Base-by-base conservation (phyloP, 2,329 filamentous ascomycete genomes). In the Fonsecaea pugnacius region DNA sequence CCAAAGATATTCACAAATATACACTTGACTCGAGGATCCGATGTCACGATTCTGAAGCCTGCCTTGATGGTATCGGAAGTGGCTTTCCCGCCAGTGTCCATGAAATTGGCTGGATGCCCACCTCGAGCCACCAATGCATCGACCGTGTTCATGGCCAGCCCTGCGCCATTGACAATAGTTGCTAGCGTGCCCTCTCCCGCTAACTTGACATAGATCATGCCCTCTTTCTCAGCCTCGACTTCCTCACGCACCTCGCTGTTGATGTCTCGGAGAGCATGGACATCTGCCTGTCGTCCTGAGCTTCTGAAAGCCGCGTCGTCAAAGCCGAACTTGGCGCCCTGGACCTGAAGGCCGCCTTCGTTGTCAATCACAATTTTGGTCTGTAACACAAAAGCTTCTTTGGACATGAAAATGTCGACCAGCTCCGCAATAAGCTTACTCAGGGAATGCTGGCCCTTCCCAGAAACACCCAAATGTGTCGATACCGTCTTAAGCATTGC, bases 61-160 rank as follows among this genome's bases (percentile, higher is more conserved):
- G 86, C 86, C 73, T 89, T 88, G 70, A 96, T 91, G 0, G 92
- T 96, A 68, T 89, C 87, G 33, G 86, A 85, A 0, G 92, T 96
- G 0, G 92, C 92, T 75, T 96, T 95, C 38, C 92, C 92, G 32
- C 93, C 92, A 0, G 91, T 96, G 75, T 96, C 92, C 60, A 96
- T 83, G 75, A 96, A 96, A 72, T 96, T 96, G 10, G 91, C 87
- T 27, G 89, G 89, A 36, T 81, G 77, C 1, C 91, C 91, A 8
- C 88, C 88, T 60, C 86, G 85, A 12, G 86, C 78, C 2, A 84
- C 82, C 1, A 96, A 85, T 0, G 90, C 89, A 74, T 96, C 92
- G 65, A 93, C 87, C 0, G 92, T 96, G 74, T 95, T 95, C 90
- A 96, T 95, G 0, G 92, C 92, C 1, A 96, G 84, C 0, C 92